Conservation (phyloP, 2,329 filamentous ascomycete species). For the Penicillium capsulatum region DNA sequence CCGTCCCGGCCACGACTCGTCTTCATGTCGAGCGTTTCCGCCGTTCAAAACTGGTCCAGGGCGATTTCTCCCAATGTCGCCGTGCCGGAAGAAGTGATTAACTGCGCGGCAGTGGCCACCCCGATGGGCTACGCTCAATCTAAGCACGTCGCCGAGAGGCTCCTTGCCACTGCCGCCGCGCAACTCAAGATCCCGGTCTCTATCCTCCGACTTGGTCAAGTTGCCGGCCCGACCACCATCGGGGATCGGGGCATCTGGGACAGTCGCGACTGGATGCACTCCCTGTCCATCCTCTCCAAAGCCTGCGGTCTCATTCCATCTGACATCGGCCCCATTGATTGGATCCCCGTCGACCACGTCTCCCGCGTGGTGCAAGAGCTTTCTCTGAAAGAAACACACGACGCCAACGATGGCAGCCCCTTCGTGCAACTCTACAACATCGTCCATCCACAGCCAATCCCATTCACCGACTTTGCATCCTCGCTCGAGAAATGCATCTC, state of each 20-base stretch:
- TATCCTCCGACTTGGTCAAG: conserved; percentile 9
- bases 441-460: conserved; percentile 7
- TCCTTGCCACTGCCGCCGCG: conserved; percentile 8
- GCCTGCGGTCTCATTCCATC: conserved; percentile 8
- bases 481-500: conserved; percentile 8
- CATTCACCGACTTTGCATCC: conserved; percentile 6
- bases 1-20: conserved; percentile 10
- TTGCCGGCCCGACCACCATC: conserved; percentile 8
- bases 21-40: conserved; percentile 8
- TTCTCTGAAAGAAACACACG: conserved; percentile 3
- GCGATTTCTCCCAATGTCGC: conserved; percentile 7
- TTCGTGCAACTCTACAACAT: conserved; percentile 11
- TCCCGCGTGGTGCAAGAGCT: conserved; percentile 7
- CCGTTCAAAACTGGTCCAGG: conserved; percentile 7
- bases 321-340: conserved; percentile 6
- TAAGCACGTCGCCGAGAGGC: conserved; percentile 11
- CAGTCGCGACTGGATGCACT: conserved; percentile 12
- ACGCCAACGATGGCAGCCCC: conserved; percentile 3
- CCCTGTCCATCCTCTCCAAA: conserved; percentile 10
- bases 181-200: conserved; percentile 11
- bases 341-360: conserved; percentile 11
- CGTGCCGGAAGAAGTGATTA: conserved; percentile 12
- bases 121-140: conserved; percentile 10
- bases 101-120: conserved; percentile 4
- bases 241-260: conserved; percentile 9